phyloP scores from a whole-genome alignment of 257 asterid species.

The Plantago ovata region DNA sequence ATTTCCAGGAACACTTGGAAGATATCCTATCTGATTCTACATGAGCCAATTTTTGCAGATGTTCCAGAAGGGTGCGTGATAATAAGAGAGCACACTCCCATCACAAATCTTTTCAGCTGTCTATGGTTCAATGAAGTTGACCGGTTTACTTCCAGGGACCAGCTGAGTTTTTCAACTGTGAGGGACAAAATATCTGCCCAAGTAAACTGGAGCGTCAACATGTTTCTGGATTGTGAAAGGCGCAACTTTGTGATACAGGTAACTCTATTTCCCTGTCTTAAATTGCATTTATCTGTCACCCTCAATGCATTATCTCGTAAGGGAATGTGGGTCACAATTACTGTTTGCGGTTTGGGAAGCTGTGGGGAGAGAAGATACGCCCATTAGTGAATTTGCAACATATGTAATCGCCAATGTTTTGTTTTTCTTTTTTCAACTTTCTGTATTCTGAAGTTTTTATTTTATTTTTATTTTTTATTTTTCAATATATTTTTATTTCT shows the following conservation, averaged over 20 bases:
- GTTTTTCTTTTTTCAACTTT: too few relatives aligned
- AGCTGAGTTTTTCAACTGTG: slow-evolving; percentile 92
- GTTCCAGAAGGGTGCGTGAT: slow-evolving; percentile 98
- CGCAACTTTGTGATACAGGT: slow-evolving; percentile 94
- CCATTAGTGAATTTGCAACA: too few relatives aligned
- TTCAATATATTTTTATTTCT: too few relatives aligned
- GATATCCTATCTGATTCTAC: too few relatives aligned
- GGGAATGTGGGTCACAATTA: too few relatives aligned
- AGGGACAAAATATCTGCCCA: slow-evolving; percentile 70
- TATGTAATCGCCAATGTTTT: too few relatives aligned
- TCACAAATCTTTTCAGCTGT: slow-evolving; percentile 89
- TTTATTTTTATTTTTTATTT: too few relatives aligned
- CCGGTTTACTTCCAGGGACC: slow-evolving; percentile 92
- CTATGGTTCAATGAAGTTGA: slow-evolving; percentile 98
- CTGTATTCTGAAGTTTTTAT: too few relatives aligned
- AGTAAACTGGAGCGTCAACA: slow-evolving; percentile 67
- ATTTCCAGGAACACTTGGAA: too few relatives aligned
- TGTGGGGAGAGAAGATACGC: too few relatives aligned
- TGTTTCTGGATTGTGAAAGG: slow-evolving; percentile 96
- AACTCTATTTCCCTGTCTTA: slow-evolving; percentile 11
- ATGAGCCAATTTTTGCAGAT: slow-evolving; percentile 54
- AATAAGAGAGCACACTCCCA: slow-evolving; percentile 80
- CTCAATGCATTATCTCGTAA: background rate
- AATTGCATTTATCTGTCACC: background rate
- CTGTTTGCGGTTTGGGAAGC: too few relatives aligned